Conservation (phyloP, 164 flowering plant genomes). For the Macadamia integrifolia region DNA sequence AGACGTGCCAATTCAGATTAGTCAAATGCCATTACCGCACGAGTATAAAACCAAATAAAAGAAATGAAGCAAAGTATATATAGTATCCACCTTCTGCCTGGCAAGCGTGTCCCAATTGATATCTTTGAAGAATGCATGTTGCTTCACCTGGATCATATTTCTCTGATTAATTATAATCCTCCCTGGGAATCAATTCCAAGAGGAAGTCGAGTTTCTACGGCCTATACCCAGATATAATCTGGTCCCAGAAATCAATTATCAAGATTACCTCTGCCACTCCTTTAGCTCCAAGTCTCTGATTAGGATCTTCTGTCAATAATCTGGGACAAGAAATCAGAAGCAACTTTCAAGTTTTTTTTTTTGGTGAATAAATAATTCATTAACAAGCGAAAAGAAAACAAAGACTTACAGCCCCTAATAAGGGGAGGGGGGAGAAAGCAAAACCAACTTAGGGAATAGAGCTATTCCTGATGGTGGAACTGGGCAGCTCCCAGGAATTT, state of each 20-base stretch:
- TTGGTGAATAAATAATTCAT: background rate
- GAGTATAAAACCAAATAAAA: background rate
- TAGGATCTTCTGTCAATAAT: constrained; percentile 90
- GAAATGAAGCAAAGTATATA: background rate
- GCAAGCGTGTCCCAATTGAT: constrained; percentile 99
- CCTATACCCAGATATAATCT: background rate
- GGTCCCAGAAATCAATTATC: background rate
- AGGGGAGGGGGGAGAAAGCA: no score
- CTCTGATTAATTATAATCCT: constrained; percentile 1
- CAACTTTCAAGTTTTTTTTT: no score
- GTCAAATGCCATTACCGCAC: no score
- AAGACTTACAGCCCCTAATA: no score
- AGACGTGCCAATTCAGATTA: constrained; percentile 4
- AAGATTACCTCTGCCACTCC: constrained; percentile 86
- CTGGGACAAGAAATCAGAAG: constrained; percentile 32
- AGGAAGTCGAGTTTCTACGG: background rate
- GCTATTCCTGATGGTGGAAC: no score
- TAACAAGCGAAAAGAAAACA: background rate
- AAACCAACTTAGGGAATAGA: no score
- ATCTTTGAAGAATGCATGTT: constrained; percentile 84
- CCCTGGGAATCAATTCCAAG: background rate
- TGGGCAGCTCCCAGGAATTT: no score
- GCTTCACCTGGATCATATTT: constrained; percentile 67
- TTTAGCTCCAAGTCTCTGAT: constrained; percentile 91
- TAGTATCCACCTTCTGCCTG: constrained; percentile 78